Conservation (phyloP, 352 stramenopile species). For the Bremia lactucae region DNA sequence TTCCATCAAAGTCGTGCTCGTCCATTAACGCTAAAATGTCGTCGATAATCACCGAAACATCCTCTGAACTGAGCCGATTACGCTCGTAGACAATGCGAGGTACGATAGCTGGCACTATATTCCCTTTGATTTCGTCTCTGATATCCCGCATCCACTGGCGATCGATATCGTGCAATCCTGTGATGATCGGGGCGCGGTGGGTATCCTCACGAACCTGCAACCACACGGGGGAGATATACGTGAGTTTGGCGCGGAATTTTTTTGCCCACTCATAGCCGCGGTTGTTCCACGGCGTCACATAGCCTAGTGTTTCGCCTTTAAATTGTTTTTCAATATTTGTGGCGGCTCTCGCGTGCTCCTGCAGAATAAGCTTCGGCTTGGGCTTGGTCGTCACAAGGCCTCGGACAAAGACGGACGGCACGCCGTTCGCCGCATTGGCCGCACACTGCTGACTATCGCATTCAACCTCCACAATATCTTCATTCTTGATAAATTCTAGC, state of each 20-base stretch:
- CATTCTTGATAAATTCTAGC: constrained; percentile 18
- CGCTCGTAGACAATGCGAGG: constrained; percentile 75
- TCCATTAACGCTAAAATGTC: constrained; percentile 31
- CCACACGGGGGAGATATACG: constrained; percentile 73
- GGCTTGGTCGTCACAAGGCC: constrained; percentile 44
- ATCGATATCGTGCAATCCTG: constrained; percentile 65
- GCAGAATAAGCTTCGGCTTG: constrained; percentile 34
- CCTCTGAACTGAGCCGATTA: constrained; percentile 36
- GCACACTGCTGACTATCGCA: constrained; percentile 30
- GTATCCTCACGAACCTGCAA: constrained; percentile 58
- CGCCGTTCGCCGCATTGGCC: constrained; percentile 1
- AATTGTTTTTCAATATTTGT: constrained; percentile 28
- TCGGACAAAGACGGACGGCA: constrained; percentile 31
- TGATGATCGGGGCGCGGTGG: constrained; percentile 41
- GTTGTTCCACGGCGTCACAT: constrained; percentile 76
- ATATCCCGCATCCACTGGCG: constrained; percentile 39
- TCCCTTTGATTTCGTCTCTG: constrained; percentile 17
- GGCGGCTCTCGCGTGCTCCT: constrained; percentile 21
- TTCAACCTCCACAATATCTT: constrained; percentile 21
- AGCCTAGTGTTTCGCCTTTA: constrained; percentile 47
- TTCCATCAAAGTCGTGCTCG: constrained; percentile 46
- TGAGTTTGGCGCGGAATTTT: constrained; percentile 61
- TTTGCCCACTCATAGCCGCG: constrained; percentile 67
- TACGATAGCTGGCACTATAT: constrained; percentile 36
- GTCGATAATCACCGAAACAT: constrained; percentile 46